Evolutionary conservation across 2,329 filamentous ascomycete genomes (phyloP), one percentile per base, ranked within the genome.

Genomic region (Metarhizium guizhouense): DNA sequence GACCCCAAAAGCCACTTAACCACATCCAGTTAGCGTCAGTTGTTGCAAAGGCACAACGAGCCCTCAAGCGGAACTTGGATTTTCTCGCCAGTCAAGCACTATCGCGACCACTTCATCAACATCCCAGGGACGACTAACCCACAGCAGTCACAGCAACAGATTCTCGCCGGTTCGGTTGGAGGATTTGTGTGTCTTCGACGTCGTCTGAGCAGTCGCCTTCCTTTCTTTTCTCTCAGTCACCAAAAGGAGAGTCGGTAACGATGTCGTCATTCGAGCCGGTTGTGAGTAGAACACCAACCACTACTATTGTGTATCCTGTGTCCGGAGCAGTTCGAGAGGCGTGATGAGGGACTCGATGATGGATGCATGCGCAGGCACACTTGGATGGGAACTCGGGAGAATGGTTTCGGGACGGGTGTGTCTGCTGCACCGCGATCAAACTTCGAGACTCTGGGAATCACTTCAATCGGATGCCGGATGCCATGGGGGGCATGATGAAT

Each of bases 261-360:
- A 85, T 86, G 83, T 85, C 83, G 74, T 58, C 56, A 54, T 86
- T 86, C 76, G 84, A 86, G 79, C 73, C 76, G 75, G 82, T 85
- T 79, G 84, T 86, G 77, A 85, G 83, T 86, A 69, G 55, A 52
- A 54, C 51, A 50, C 45, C 32, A 51, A 48, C 50, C 47, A 52
- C 14, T n/a, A 36, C 47, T 42, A 48, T 18, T 29, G 36, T 42
- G 43, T 52, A 52, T 50, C 52, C 53, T 18, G 43, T 53, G 48
- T 49, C 57, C 47, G 55, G 29, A 42, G 54, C 40, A 48, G 51
- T 47, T 54, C 48, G 30, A 54, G 43, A 54, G 53, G 45, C 34
- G 51, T 13, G 47, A 50, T 40, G 42, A 51, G 42, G 55, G 52
- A 52, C 13, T 48, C 32, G 54, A 32, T 51, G n/a, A 54, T 38